Percentiles rank a stretch among this genome's conserved stretches.
Conservation (phyloP, 31 red algal species). For the Endocladia muricata region DNA sequence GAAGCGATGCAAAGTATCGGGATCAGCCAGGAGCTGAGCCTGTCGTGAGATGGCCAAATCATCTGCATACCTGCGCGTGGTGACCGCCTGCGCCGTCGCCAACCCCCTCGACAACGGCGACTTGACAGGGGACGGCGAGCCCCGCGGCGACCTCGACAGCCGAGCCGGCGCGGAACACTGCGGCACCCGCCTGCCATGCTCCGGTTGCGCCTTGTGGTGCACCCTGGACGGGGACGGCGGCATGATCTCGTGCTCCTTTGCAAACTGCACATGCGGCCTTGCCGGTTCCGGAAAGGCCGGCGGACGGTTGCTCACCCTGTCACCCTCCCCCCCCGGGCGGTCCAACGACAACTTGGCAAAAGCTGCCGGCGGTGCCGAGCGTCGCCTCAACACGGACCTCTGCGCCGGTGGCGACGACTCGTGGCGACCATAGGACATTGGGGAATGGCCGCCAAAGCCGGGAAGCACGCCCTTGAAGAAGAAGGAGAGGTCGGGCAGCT, state of each 20-base stretch:
- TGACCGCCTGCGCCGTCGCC: too few relatives aligned
- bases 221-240: background rate
- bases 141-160: too few relatives aligned
- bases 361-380: background rate
- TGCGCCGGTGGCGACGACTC: background rate
- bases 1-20: slow-evolving; percentile 13
- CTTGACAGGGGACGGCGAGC: background rate
- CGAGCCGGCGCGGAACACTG: too few relatives aligned
- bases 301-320: background rate
- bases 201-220: background rate
- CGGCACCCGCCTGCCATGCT: background rate
- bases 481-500: slow-evolving; percentile 20
- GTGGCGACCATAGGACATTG: background rate
- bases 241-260: background rate
- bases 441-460: background rate
- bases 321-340: background rate
- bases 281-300: background rate
- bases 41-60: slow-evolving; percentile 6
- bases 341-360: background rate
- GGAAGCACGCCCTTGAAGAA: slow-evolving; percentile 17
- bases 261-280: background rate
- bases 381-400: background rate
- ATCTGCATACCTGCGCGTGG: slow-evolving; percentile 3
- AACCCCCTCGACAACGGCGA: background rate
- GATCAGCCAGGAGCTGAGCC: background rate